Percentiles rank a stretch among this genome's conserved stretches.
Evolutionary conservation across 2,329 filamentous ascomycete genomes (phyloP).

Genomic region (Ophiognomonia clavigignenti-juglandacearum): DNA sequence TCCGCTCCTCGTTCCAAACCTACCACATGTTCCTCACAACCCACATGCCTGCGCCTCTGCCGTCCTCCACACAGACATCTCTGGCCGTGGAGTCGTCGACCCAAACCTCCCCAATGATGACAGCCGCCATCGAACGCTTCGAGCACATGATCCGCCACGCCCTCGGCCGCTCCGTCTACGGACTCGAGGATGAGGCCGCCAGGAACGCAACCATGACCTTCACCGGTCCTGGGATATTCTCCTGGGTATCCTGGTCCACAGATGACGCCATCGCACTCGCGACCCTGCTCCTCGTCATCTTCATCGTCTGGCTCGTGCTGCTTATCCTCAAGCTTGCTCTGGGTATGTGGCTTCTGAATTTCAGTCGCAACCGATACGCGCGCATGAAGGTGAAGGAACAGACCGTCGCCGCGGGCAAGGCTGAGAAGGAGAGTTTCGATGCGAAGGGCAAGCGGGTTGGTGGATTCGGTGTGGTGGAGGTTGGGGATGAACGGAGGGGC

Average conservation of each 20-base stretch:
- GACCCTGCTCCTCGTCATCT: conserved; percentile 83
- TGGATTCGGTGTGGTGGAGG: conserved; percentile 79
- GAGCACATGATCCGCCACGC: conserved; percentile 74
- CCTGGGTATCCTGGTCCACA: conserved; percentile 54
- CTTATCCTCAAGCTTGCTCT: conserved; percentile 80
- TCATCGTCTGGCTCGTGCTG: conserved; percentile 78
- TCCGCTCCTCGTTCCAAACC: conserved; percentile 88
- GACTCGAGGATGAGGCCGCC: conserved; percentile 39
- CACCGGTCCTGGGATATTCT: conserved; percentile 28
- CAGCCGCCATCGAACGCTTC: conserved; percentile 72
- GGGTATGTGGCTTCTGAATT: conserved; percentile 80
- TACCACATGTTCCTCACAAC: conserved; percentile 98
- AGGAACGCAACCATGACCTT: conserved; percentile 19
- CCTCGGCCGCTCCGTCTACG: conserved; percentile 69
- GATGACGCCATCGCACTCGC: conserved; percentile 70
- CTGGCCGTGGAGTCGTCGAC: conserved; percentile 58
- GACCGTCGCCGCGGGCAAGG: conserved; percentile 37
- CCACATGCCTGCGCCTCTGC: conserved; percentile 70
- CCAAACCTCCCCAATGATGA: conserved; percentile 67
- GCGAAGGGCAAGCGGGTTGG: conserved; percentile 72
- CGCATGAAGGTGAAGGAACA: conserved; percentile 71
- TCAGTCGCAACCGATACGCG: conserved; percentile 72
- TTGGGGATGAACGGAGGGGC: conserved; percentile 78
- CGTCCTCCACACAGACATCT: conserved; percentile 60
- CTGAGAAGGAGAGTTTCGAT: conserved; percentile 53